Evolutionary conservation across 257 asterid species (phyloP), one percentile per base, ranked within the genome.

Genomic region (Fraxinus excelsior): DNA sequence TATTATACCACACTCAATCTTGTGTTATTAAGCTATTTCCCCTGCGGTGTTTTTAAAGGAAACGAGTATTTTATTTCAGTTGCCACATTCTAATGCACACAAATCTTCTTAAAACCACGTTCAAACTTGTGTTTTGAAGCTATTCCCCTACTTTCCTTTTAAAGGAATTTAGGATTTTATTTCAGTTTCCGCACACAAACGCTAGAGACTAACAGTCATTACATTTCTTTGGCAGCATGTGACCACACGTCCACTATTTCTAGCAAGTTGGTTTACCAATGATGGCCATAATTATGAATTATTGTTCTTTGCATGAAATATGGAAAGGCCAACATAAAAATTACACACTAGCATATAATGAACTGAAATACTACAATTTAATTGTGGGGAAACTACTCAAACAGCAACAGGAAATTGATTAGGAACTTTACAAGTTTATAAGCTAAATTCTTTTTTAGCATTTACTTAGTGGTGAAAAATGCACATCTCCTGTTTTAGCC

Each of bases 161-260:
- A 42, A 42, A 42, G 49, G 18, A 42, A 12, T 11, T 13, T 3
- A 42, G 51, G 51, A 42, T 42, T 42, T 25, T 21, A 62, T 77
- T 81, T 4, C n/a, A 72, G 34, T 16, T 71, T 68, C 25, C 62
- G 31, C 64, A 14, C 25, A 62, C 16, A 40, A 71, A 51, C 5
- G 8, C 23, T 58, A 72, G 40, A 28, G 62, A 78, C 79, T 72
- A 79, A 81, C 38, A 11, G 21, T 60, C 67, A n/a, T 62, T 40
- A 51, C 7, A 18, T 82, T 67, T 58, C 40, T 79, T 79, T 21
- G 67, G 84, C 70, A 66, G 74, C 42, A 60, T 65, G 25, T 31
- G 62, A 69, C 65, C 66, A 32, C 51, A 42, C 51, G 13, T 42
- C 18, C 12, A 11, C 51, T 42, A 42, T 42, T 38, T 42, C 13